Conservation (phyloP, 2,329 filamentous ascomycete species). For the Nannizziopsis arthrosporioides region DNA sequence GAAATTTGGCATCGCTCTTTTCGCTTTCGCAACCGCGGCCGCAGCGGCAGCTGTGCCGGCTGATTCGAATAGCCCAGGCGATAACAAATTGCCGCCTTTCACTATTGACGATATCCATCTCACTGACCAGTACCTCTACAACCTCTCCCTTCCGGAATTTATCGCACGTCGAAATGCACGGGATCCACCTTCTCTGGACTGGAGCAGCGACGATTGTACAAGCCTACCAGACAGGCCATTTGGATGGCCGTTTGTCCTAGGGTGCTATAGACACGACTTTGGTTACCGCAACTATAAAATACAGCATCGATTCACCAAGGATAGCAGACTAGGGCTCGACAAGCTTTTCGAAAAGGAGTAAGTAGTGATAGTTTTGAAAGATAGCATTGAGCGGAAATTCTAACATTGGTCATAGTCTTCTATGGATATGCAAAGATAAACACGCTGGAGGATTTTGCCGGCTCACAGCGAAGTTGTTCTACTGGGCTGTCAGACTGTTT, state of each 20-base stretch:
- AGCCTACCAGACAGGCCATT: constrained; percentile 22
- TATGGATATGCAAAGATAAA: too few relatives aligned
- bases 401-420: not conserved
- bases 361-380: not conserved
- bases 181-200: constrained; percentile 29
- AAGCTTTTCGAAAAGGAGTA: constrained; percentile 30
- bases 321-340: constrained; percentile 37
- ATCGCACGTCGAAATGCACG: constrained; percentile 29
- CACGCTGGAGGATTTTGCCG: too few relatives aligned
- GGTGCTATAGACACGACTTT: constrained; percentile 47
- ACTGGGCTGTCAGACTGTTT: not conserved
- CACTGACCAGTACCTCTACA: constrained; percentile 41
- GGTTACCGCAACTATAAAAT: constrained; percentile 45
- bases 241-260: constrained; percentile 26
- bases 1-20: not conserved
- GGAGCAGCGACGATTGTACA: constrained; percentile 28
- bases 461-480: not conserved
- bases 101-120: not conserved
- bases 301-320: constrained; percentile 39
- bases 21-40: not conserved
- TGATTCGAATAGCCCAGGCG: not conserved
- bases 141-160: constrained; percentile 34
- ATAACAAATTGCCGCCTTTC: not conserved
- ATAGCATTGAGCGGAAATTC: not conserved
- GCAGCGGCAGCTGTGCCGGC: not conserved